Conservation (phyloP, 1,139 yeast species). For the Arxiozyma telluris region DNA sequence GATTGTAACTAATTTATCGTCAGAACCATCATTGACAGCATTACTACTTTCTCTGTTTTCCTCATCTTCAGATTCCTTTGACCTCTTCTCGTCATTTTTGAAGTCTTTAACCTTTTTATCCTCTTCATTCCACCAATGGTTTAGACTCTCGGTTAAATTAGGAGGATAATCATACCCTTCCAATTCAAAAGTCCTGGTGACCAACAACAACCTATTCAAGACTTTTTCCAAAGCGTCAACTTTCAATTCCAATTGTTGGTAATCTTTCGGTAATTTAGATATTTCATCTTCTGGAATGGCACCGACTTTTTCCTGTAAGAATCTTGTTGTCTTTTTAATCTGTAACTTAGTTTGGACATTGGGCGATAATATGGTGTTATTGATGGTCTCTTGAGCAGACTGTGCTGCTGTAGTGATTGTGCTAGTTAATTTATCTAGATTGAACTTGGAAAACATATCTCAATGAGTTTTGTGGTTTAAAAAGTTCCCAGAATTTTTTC, state of each 20-base stretch:
- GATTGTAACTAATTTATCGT: constrained; percentile 40
- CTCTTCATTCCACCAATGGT: constrained; percentile 46
- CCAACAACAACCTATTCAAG: constrained; percentile 50
- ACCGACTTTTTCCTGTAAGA: constrained; percentile 60
- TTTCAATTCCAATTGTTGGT: constrained; percentile 54
- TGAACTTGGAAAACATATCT: constrained; percentile 23
- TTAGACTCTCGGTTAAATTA: constrained; percentile 47
- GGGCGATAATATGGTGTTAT: constrained; percentile 17
- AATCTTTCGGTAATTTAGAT: constrained; percentile 66
- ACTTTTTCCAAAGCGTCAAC: constrained; percentile 55
- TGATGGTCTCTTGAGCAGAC: constrained; percentile 23
- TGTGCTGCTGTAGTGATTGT: constrained; percentile 25
- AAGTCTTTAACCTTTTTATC: background rate
- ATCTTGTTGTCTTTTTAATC: constrained; percentile 25
- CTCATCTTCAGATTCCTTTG: background rate
- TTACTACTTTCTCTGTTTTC: constrained; percentile 36
- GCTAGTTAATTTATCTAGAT: constrained; percentile 23
- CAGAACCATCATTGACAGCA: constrained; percentile 44
- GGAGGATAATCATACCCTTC: constrained; percentile 72
- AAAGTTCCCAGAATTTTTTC: background rate
- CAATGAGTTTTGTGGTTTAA: too few relatives aligned
- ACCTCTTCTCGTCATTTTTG: background rate
- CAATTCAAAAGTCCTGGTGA: constrained; percentile 50
- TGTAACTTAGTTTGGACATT: constrained; percentile 27
- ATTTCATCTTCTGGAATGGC: constrained; percentile 48